Percentiles rank a stretch among this genome's conserved stretches.
Conservation (phyloP, 176 grass and related monocot genomes). For the Pontederia crassipes region DNA sequence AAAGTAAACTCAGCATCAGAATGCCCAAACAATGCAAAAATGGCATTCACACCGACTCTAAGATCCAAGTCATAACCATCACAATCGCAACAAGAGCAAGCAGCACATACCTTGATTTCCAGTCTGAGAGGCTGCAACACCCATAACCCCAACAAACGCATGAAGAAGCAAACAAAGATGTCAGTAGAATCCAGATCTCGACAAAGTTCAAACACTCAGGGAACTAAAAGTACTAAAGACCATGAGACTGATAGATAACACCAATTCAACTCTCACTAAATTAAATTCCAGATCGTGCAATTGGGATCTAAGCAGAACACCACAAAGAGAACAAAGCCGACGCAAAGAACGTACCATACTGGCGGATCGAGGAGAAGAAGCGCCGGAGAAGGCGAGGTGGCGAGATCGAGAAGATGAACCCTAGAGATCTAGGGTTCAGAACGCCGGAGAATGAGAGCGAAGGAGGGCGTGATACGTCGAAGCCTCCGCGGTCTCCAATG, state of each 20-base stretch:
- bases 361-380: neutral
- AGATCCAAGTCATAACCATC: no score
- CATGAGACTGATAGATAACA: neutral
- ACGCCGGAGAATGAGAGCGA: neutral
- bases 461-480: neutral
- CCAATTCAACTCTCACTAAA: neutral
- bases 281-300: conserved; percentile 6
- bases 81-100: neutral
- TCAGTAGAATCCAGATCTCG: conserved; percentile 51
- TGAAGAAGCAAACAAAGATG: conserved; percentile 19
- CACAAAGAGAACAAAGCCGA: neutral
- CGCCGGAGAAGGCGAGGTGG: neutral
- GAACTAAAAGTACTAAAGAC: neutral
- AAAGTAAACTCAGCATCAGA: conserved; percentile 21
- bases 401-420: neutral
- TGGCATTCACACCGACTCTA: conserved; percentile 28
- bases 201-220: conserved; percentile 1
- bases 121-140: conserved; percentile 83
- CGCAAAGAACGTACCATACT: conserved; percentile 28
- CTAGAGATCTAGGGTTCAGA: neutral
- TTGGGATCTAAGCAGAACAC: neutral
- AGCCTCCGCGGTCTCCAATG: neutral
- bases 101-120: conserved; percentile 86
- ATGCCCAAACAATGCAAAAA: neutral
- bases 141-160: conserved; percentile 21